Base-by-base conservation (phyloP, 805 yeast species). In the Myxozyma mucilagina region DNA sequence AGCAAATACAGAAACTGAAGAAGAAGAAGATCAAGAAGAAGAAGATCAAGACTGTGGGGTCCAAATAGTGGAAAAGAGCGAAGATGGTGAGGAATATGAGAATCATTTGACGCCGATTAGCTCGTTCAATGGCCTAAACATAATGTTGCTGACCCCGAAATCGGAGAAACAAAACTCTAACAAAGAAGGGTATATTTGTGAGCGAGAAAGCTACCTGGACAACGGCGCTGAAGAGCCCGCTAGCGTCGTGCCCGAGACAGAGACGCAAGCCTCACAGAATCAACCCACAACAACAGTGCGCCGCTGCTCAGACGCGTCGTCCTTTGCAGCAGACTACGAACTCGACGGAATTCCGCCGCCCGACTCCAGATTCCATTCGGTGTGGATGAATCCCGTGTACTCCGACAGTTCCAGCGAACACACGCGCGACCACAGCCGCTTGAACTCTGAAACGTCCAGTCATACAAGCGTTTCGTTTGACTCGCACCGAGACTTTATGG, bases 341-440 rank as follows among this genome's bases (percentile, higher is more conserved):
- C 49, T 53, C 24, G 32, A 29, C 24, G 59, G 59, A 1, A 48
- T 47, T 24, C 60, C 60, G 1, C 56, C 60, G 18, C 53, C 53
- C 6, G 52, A 24, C 4, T 57, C 60, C 2, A 36, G 48, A 4
- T 57, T 57, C 32, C 47, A 38, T 16, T 36, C 47, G 2, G 60
- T 57, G 20, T 57, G 60, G 60, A 57, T 55, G 59, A 31, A n/a
- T 1, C 56, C 56, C 1, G 41, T 44, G 5, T 43, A 41, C 32
- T 41, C 51, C 8, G 41, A 32, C 9, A 41, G 18, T n/a, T n/a
- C 20, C 50, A 48, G 18, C 18, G 35, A n/a, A 9, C 47, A 5
- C 1, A 16, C n/a, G 7, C 32, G 39, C 2, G 29, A 18, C 20
- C 57, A n/a, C 32, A 39, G 39, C 32, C 34, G 16, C 8, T 13